phyloP scores from a whole-genome alignment of 306 rosid species.

The Leucaena leucocephala region DNA sequence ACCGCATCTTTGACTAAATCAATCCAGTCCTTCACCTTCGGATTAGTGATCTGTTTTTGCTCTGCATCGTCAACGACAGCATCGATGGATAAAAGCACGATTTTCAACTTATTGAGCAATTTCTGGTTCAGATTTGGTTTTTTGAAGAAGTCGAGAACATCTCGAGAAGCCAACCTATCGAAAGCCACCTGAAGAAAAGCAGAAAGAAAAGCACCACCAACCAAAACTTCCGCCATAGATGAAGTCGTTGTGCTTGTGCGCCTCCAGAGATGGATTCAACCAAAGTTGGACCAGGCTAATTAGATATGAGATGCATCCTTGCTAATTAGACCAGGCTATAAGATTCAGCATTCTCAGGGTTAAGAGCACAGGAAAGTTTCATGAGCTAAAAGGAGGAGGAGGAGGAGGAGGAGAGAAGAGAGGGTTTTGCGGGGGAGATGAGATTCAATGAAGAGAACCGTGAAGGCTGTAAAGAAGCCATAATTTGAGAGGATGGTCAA shows the following conservation, averaged over 20 bases:
- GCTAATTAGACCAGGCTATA: too few species aligned
- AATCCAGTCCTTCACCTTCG: constrained; percentile 15
- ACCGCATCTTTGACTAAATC: constrained; percentile 14
- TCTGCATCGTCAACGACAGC: constrained; percentile 35
- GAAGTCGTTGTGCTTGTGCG: background rate
- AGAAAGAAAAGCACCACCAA: constrained; percentile 37
- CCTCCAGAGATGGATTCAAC: background rate
- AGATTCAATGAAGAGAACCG: constrained; percentile 48
- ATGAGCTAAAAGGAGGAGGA: constrained; percentile 42
- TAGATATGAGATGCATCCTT: too few species aligned
- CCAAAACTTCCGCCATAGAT: constrained; percentile 27
- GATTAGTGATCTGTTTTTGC: constrained; percentile 22
- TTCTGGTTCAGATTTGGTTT: background rate
- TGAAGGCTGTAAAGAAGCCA: constrained; percentile 62
- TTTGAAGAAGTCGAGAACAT: background rate
- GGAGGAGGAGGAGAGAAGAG: constrained; percentile 36
- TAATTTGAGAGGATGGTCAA: background rate
- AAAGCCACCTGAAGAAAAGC: constrained; percentile 34
- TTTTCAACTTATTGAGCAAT: constrained; percentile 21
- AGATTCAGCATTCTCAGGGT: constrained; percentile 46
- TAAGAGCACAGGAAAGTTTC: constrained; percentile 41
- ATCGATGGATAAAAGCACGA: background rate
- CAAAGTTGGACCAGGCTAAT: too few species aligned
- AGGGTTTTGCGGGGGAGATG: constrained; percentile 44
- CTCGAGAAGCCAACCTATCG: constrained; percentile 23